Evolutionary conservation across 192 early-diverging fungal genomes (phyloP), one percentile per base, ranked within the genome.

Genomic region (Geosiphon pyriformis): DNA sequence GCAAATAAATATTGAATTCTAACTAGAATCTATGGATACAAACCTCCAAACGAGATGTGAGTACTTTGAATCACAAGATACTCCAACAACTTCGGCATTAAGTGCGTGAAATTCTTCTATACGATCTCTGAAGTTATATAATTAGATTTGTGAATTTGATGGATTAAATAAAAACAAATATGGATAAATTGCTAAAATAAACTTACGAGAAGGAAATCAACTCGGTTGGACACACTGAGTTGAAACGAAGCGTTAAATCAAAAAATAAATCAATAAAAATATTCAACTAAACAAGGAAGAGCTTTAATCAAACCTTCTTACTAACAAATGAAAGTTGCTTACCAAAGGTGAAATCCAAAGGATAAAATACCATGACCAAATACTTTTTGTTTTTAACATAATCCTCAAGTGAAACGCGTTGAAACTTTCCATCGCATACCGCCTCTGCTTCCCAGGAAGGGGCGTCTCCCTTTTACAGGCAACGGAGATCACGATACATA

Each of bases 141-240:
- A 34, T 37, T 26, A 1, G 27, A 29, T 26, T 17, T 18, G 27
- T 15, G n/a, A n/a, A 18, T 27, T 22, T 54, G 4, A 37, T 17
- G 25, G 29, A 32, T 2, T n/a, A 48, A 31, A 12, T 30, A 22
- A 64, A 27, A 18, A 30, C 6, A 18, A 52, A 29, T 0, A 51
- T 22, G 20, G n/a, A 15, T 4, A 20, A 17, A 54, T 32, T 20
- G 17, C 10, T 4, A 61, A 47, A 22, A 15, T 34, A 23, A 33
- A 59, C 56, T 51, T 47, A 57, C 57, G 66, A 77, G 81, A 92
- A 92, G 31, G 89, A 88, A 67, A 88, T 82, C 79, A 94, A 87
- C 73, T 95, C 92, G 65, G 93, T 94, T n/a, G 93, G 93, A 78
- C 93, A 95, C 27, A 89, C 87, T 55, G 6, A n/a, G n/a, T n/a